These are phyloP conservation scores for Suhomyces faveliae DNA, from an alignment of 805 yeast species.

Conservation along the genomic window DNA sequence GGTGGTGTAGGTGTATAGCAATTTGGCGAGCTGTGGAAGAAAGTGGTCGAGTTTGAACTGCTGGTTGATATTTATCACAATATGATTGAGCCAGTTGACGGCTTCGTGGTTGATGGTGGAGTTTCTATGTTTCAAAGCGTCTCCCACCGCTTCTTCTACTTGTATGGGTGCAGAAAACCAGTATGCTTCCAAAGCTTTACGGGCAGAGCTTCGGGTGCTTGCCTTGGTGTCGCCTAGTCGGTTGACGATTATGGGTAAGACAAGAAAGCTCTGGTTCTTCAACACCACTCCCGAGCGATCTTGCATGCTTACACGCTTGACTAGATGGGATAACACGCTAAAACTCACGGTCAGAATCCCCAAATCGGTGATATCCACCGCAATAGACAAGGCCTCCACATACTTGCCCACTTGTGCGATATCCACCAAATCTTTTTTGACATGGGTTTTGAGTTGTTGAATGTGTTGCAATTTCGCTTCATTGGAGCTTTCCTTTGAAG, in stretches of 20 bases:
- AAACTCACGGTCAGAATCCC: conserved; percentile 44
- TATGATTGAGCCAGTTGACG: conserved; percentile 43
- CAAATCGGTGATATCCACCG: conserved; percentile 38
- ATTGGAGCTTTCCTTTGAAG: conserved; percentile 13
- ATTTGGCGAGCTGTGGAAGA: conserved; percentile 22
- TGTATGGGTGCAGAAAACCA: conserved; percentile 52
- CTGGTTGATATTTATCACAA: conserved; percentile 34
- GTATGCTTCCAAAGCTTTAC: conserved; percentile 50
- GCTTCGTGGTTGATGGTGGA: conserved; percentile 41
- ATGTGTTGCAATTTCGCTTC: conserved; percentile 20
- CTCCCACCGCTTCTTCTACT: conserved; percentile 46
- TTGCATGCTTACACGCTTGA: conserved; percentile 59
- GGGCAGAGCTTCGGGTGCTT: conserved; percentile 42
- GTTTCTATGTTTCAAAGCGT: conserved; percentile 44
- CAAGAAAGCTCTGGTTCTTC: conserved; percentile 39
- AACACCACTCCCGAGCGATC: conserved; percentile 43
- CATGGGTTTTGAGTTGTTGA: conserved; percentile 47
- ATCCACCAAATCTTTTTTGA: conserved; percentile 55
- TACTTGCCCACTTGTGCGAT: conserved; percentile 48
- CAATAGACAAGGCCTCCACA: conserved; percentile 48
- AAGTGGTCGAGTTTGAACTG: conserved; percentile 30
- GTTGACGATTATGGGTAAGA: conserved; percentile 52
- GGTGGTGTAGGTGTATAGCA: conserved; percentile 13
- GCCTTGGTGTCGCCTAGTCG: conserved; percentile 43
- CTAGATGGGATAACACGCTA: conserved; percentile 53